Evolutionary conservation across 331 rosid genomes (phyloP), one percentile per base, ranked within the genome.

Genomic region (Malus hybrid): DNA sequence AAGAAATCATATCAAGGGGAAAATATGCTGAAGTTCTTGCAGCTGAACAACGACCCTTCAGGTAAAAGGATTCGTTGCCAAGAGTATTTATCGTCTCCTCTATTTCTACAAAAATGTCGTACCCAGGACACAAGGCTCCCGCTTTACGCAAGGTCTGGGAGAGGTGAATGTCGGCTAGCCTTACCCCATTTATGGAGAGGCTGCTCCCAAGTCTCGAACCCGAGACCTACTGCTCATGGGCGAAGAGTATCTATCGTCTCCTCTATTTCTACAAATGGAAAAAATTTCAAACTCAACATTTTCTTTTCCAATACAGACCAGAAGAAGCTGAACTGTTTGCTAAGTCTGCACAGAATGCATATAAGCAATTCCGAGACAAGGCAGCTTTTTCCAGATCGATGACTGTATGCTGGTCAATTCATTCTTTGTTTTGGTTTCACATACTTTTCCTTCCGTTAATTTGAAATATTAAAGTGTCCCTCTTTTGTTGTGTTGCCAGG

Each of bases 301-400:
- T 4, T 44, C 60, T 10, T 55, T 81, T 57, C 81, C 65, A 39
- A 33, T 73, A 32, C 91, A 93, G 98, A 63, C 89, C 95, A 16
- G 97, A 93, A 22, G 98, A 93, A 86, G 98, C 96, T 39, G 93
- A 88, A 77, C 83, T 93, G 71, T 93, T 93, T 81, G 88, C 98
- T 63, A 84, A 88, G 76, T 89, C 93, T 61, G 93, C 98, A 13
- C 90, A 69, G 79, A 75, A 87, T 77, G 83, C 96, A 64, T 93
- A 91, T 81, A 83, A 73, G 74, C 97, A 88, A 83, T 93, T 91
- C 68, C 89, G 95, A 48, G 96, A 93, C 83, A 93, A 91, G 85
- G 97, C 98, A 64, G 98, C 98, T 55, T 85, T 84, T 70, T 93
- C 96, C 84, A 87, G 98, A 89, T 89, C 96, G 63, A 91, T 93